Conservation (phyloP, 1,284 basidiomycete species). For the Marasmius fiardii region DNA sequence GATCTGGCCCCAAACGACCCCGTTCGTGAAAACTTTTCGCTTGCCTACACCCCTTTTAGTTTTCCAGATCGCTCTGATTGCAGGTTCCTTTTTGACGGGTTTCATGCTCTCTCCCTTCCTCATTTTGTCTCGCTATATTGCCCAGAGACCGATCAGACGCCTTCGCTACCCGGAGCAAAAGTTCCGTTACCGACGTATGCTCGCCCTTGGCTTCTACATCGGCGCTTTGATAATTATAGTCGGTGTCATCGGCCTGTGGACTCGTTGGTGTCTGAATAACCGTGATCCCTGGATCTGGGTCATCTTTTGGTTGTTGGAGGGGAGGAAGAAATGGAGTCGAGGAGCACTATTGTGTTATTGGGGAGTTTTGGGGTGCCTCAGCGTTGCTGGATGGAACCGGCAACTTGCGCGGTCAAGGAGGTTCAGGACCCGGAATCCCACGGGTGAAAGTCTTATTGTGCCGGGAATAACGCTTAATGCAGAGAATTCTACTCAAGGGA, state of each 20-base stretch:
- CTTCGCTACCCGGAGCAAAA: slow-evolving; percentile 89
- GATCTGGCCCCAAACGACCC: slow-evolving; percentile 81
- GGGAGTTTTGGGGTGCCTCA: slow-evolving; percentile 75
- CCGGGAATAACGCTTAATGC: slow-evolving; percentile 14
- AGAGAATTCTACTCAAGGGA: background rate
- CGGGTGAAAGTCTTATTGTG: slow-evolving; percentile 32
- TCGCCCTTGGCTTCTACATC: slow-evolving; percentile 85
- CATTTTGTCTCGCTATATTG: slow-evolving; percentile 89
- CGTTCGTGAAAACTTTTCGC: slow-evolving; percentile 90
- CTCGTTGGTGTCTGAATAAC: slow-evolving; percentile 81
- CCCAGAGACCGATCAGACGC: slow-evolving; percentile 87
- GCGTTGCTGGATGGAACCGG: slow-evolving; percentile 91
- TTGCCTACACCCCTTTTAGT: slow-evolving; percentile 89
- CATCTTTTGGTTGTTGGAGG: slow-evolving; percentile 72
- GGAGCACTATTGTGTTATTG: slow-evolving; percentile 83
- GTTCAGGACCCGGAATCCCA: slow-evolving; percentile 48
- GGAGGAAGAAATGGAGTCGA: slow-evolving; percentile 80
- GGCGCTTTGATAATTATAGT: slow-evolving; percentile 78
- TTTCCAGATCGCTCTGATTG: slow-evolving; percentile 92
- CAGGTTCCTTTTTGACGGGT: slow-evolving; percentile 88
- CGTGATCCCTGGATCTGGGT: slow-evolving; percentile 92
- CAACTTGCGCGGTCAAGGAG: slow-evolving; percentile 76
- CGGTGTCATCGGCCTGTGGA: slow-evolving; percentile 91
- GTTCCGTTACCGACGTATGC: slow-evolving; percentile 75
- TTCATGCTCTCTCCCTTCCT: slow-evolving; percentile 95